Percentiles rank a stretch among this genome's conserved stretches.
Evolutionary conservation across 768 basidiomycete genomes (phyloP).

Genomic region (Pluteus cervinus): DNA sequence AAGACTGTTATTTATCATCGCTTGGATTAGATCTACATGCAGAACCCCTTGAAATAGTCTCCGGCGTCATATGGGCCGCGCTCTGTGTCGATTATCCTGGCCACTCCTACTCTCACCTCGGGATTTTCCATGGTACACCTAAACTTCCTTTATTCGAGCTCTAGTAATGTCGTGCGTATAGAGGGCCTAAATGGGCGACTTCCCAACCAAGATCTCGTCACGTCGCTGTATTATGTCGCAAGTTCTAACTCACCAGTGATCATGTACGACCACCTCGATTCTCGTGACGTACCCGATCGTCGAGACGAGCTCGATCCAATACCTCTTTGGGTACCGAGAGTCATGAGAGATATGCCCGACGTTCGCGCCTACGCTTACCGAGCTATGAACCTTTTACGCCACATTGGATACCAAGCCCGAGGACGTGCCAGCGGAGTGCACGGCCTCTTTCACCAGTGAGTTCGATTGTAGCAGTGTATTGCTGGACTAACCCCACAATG

Average conservation of each 20-base stretch:
- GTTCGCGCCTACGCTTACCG: slow-evolving; percentile 50
- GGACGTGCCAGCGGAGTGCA: slow-evolving; percentile 87
- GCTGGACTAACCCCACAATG: slow-evolving; percentile 5
- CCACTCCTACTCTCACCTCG: slow-evolving; percentile 93
- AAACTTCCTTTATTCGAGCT: not conserved
- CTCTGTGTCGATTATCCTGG: slow-evolving; percentile 93
- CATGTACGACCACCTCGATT: slow-evolving; percentile 73
- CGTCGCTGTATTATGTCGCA: slow-evolving; percentile 71
- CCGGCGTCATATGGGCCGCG: slow-evolving; percentile 94
- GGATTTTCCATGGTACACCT: slow-evolving; percentile 89
- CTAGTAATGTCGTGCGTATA: slow-evolving; percentile 21
- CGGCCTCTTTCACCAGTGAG: slow-evolving; percentile 82
- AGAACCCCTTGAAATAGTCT: slow-evolving; percentile 55
- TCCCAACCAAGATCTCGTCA: slow-evolving; percentile 93
- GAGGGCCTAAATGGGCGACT: slow-evolving; percentile 94
- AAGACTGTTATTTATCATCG: slow-evolving; percentile 1
- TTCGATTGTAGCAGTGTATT: slow-evolving; percentile 3
- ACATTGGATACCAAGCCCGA: slow-evolving; percentile 67
- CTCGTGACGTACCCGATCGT: slow-evolving; percentile 29
- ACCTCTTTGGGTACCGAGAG: slow-evolving; percentile 41
- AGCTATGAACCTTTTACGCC: slow-evolving; percentile 62
- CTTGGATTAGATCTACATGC: slow-evolving; percentile 55
- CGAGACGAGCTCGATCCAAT: slow-evolving; percentile 21
- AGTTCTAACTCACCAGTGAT: slow-evolving; percentile 68
- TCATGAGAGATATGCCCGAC: slow-evolving; percentile 32